Evolutionary conservation across 805 yeast genomes (phyloP).

Genomic region (Starmerella stigmatis): DNA sequence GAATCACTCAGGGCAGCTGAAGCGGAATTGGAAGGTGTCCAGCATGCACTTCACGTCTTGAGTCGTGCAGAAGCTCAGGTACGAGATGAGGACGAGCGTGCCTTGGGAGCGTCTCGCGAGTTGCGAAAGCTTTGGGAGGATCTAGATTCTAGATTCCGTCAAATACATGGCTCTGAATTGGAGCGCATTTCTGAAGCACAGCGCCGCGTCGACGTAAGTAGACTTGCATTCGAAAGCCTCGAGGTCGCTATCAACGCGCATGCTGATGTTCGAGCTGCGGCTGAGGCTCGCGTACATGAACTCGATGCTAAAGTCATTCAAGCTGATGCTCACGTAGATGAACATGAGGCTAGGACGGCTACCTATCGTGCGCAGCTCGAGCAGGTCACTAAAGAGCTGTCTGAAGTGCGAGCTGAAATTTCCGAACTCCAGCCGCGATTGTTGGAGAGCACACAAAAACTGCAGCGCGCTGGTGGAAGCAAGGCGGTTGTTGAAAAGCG

Average conservation of each 20-base stretch:
- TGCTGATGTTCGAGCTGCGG: slow-evolving; percentile 3
- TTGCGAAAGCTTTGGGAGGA: slow-evolving; percentile 10
- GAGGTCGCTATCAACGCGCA: not conserved
- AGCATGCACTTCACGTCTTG: slow-evolving; percentile 5
- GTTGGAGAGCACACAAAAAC: slow-evolving; percentile 45
- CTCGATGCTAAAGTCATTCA: slow-evolving; percentile 6
- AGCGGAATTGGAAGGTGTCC: not conserved
- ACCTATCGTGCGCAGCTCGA: slow-evolving; percentile 18
- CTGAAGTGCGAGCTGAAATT: slow-evolving; percentile 24
- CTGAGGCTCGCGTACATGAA: slow-evolving; percentile 6
- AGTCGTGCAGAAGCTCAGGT: slow-evolving; percentile 13
- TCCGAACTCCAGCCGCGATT: slow-evolving; percentile 37
- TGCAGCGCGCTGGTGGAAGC: slow-evolving; percentile 65
- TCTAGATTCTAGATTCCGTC: slow-evolving; percentile 10
- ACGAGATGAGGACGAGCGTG: not conserved
- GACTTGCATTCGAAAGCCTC: slow-evolving; percentile 3
- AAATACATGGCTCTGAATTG: slow-evolving; percentile 8
- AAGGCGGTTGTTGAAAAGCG: slow-evolving; percentile 69
- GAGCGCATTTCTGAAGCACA: slow-evolving; percentile 5
- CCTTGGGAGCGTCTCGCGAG: not conserved
- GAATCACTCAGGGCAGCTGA: slow-evolving; percentile 5
- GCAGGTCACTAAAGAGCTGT: slow-evolving; percentile 15
- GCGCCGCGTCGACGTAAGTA: not conserved
- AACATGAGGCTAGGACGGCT: slow-evolving; percentile 12
- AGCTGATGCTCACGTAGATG: slow-evolving; percentile 15